Base-by-base conservation (phyloP, 2,329 filamentous ascomycete species). In the Calonectria crousiana region DNA sequence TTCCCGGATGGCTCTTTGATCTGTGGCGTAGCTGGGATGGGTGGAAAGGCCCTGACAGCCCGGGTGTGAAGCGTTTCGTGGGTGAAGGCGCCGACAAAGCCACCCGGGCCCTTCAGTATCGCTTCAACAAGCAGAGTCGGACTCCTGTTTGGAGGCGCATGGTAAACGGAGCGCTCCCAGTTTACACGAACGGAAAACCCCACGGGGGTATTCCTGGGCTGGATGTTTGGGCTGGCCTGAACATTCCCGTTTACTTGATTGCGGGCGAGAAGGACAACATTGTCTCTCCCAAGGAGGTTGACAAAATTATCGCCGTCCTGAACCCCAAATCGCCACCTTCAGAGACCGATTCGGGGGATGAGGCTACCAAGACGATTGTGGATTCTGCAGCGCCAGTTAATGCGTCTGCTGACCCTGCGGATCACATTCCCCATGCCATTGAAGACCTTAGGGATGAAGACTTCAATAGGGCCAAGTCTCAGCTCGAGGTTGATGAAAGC, bases 141-240 rank as follows among this genome's bases (percentile, higher is more conserved):
- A 97, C 95, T 0, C 89, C 93, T 0, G 94, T 97, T 0, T 98
- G 95, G 90, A 91, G 94, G 77, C 92, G 95, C 49, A 95, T 98
- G 92, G 92, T 93, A 0, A 92, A 89, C 83, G 95, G 95, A 0
- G 88, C 89, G 66, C 87, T 97, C 30, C 93, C 95, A 0, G 85
- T 83, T 0, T 93, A 93, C 72, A 83, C 88, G 4, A 81, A 87
- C 10, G 90, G 89, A 1, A 83, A 87, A 32, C 84, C 91, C 0
- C 81, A 83, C 11, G 92, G 92, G 4, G 95, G 95, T 0, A 83
- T 97, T 11, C 93, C 95, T 2, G 93, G 93, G 0, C 84, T 89
- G 75, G 89, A 93, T 8, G 86, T 92, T 1, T 98, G 97, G 97
- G 87, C 89, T 30, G 91, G 91, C 10, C 87, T 98, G 18, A 84